Percentiles rank a stretch among this genome's conserved stretches.
phyloP scores from a whole-genome alignment of 164 flowering plant species.

The Vitis rotundifolia region DNA sequence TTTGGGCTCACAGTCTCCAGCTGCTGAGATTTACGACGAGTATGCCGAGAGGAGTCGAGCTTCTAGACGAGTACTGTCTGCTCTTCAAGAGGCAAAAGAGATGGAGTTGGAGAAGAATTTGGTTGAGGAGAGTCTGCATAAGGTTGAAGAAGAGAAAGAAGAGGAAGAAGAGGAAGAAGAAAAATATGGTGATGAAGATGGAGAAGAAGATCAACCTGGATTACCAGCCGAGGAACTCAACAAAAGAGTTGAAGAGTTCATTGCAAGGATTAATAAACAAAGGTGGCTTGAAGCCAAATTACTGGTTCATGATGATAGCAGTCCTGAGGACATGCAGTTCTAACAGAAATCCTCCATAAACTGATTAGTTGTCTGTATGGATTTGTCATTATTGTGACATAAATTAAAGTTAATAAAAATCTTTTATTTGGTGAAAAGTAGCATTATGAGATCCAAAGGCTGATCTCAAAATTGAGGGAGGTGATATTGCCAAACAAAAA shows the following conservation, averaged over 20 bases:
- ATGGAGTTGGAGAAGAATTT: slow-evolving; percentile 3
- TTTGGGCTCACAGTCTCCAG: neutral
- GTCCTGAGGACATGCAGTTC: no score
- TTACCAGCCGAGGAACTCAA: slow-evolving; percentile 23
- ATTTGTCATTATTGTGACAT: neutral
- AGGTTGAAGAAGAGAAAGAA: neutral
- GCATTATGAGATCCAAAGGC: no score
- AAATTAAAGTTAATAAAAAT: no score
- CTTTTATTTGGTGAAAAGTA: no score
- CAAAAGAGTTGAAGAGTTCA: slow-evolving; percentile 27
- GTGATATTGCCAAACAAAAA: no score
- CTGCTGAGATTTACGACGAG: slow-evolving; percentile 16
- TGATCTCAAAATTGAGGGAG: no score
- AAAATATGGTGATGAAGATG: neutral
- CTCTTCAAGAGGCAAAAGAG: slow-evolving; percentile 1
- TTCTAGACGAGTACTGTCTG: neutral
- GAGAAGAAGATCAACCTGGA: slow-evolving; percentile 9
- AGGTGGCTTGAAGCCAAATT: slow-evolving; percentile 24
- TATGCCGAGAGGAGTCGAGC: slow-evolving; percentile 12
- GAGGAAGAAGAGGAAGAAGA: slow-evolving; percentile 4
- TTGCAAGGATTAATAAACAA: slow-evolving; percentile 32
- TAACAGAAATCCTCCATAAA: no score
- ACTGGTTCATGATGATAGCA: neutral
- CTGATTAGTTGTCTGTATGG: neutral
- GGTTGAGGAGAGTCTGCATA: neutral